A percentile compares a stretch with the other conserved stretches of the same genome.
These are phyloP conservation scores for Linnemannia hyalina DNA, from an alignment of 192 early-diverging fungal species.

Conservation along the genomic window DNA sequence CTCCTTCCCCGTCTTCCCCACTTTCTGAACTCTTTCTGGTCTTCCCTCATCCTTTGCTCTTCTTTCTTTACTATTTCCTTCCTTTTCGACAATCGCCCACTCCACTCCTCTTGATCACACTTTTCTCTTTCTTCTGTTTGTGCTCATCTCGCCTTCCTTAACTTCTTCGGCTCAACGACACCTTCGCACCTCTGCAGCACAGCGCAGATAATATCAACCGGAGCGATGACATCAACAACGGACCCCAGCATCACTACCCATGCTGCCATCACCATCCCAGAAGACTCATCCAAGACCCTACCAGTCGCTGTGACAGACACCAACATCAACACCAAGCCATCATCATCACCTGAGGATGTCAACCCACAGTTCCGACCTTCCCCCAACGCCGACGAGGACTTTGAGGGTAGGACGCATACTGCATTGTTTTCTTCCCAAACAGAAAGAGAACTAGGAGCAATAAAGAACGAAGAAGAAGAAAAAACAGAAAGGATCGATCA, in stretches of 20 bases:
- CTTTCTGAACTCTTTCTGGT: background rate
- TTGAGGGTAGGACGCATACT: constrained; percentile 23
- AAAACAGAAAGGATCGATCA: background rate
- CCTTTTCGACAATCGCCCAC: background rate
- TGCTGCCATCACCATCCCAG: constrained; percentile 2
- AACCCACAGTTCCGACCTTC: constrained; percentile 50
- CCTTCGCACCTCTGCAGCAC: background rate
- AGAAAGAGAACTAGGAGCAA: background rate
- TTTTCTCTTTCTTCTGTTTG: background rate
- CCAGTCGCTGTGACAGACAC: background rate
- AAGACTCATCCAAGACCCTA: background rate
- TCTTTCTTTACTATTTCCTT: background rate
- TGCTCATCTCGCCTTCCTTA: background rate
- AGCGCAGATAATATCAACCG: background rate
- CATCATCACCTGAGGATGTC: constrained; percentile 27
- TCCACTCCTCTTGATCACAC: background rate
- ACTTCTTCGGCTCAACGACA: background rate
- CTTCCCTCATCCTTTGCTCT: background rate
- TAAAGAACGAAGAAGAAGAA: background rate
- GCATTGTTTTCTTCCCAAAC: background rate
- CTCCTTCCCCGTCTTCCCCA: background rate
- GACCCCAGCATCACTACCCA: background rate
- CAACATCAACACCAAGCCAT: background rate
- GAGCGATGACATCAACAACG: constrained; percentile 3
- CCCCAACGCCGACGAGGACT: constrained; percentile 38